phyloP scores from a whole-genome alignment of 2,329 filamentous ascomycete genomes.

The Aspergillus luchuensis region DNA sequence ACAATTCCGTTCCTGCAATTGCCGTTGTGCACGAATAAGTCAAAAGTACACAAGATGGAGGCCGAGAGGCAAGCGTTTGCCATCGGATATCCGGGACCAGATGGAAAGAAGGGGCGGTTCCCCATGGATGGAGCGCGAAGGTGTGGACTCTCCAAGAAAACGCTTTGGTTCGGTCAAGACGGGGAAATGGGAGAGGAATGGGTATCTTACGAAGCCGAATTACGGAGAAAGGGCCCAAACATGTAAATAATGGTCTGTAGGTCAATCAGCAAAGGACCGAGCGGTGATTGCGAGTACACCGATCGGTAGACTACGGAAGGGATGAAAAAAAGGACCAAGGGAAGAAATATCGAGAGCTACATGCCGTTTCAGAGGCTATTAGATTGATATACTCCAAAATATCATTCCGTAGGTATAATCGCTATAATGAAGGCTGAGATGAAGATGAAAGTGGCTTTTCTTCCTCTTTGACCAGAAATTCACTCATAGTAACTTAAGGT shows the following conservation, averaged over 20 bases:
- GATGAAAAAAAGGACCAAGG: background rate
- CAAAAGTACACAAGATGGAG: conserved; percentile 3
- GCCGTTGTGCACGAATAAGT: background rate
- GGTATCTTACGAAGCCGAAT: conserved; percentile 8
- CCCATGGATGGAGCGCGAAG: conserved; percentile 26
- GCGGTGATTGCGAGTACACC: background rate
- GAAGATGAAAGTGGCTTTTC: background rate
- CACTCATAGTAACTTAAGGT: background rate
- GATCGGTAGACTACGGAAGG: background rate
- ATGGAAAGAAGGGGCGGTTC: conserved; percentile 29
- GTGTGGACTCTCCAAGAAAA: conserved; percentile 21
- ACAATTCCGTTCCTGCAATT: background rate
- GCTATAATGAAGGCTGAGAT: background rate
- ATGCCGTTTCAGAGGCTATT: too few species aligned
- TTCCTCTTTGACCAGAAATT: conserved; percentile 2
- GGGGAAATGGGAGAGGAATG: conserved; percentile 13
- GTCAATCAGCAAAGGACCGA: conserved; percentile 6
- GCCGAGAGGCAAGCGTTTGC: conserved; percentile 16
- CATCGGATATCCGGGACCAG: conserved; percentile 34
- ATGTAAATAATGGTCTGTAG: background rate
- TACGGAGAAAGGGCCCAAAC: background rate
- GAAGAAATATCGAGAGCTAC: background rate
- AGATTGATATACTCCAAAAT: too few species aligned
- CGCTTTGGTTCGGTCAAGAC: conserved; percentile 17
- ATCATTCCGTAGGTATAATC: background rate